Percentiles rank a stretch among this genome's conserved stretches.
These are phyloP conservation scores for Botrytis fabae DNA, from an alignment of 2,329 filamentous ascomycete genomes.

Conservation along the genomic window DNA sequence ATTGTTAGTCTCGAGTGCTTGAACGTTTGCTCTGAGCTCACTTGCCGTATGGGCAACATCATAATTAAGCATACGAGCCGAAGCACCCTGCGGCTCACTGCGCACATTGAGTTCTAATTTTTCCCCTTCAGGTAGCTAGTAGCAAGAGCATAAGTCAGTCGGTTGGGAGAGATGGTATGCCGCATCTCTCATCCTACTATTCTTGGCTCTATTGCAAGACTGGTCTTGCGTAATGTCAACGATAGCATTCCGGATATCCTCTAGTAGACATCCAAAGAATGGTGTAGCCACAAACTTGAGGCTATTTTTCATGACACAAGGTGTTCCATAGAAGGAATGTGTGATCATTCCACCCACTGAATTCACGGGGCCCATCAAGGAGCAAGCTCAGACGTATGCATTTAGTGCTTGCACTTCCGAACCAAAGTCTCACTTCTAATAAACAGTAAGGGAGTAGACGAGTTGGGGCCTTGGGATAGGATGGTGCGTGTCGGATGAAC, in stretches of 20 bases:
- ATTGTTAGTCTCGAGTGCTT: not conserved
- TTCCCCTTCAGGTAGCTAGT: not conserved
- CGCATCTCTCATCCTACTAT: not conserved
- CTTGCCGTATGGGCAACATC: not conserved
- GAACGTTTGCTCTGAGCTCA: not conserved
- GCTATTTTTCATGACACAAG: not conserved
- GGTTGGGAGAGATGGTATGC: not conserved
- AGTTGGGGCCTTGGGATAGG: not conserved
- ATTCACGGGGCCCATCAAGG: not conserved
- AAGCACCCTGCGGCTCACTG: not conserved
- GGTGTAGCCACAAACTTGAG: not conserved
- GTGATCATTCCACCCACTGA: not conserved
- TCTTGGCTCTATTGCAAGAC: not conserved
- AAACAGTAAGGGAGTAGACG: not conserved
- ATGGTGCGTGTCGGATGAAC: not conserved
- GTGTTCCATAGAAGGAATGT: not conserved
- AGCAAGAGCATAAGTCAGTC: not conserved
- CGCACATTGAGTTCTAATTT: not conserved
- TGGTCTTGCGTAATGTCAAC: not conserved
- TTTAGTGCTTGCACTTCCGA: not conserved
- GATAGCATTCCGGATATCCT: not conserved
- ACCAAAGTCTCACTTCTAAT: not conserved
- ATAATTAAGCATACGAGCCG: not conserved
- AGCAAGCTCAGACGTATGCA: too few species aligned
- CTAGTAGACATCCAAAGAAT: not conserved